phyloP scores from a whole-genome alignment of 352 stramenopile genomes.

The Phytophthora macrochlamydospora region DNA sequence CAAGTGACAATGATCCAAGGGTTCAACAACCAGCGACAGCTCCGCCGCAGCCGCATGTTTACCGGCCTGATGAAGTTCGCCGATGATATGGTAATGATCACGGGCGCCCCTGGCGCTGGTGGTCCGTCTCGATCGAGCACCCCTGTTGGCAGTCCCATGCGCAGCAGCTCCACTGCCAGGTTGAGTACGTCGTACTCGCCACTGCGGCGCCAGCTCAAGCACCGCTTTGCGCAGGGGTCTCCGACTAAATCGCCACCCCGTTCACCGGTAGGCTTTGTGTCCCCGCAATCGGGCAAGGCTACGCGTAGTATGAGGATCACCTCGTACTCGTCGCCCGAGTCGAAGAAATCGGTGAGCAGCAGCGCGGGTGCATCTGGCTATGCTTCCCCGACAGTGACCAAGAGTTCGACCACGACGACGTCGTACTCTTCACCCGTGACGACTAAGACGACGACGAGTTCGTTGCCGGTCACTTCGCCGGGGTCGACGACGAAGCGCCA shows the following conservation, averaged over 20 bases:
- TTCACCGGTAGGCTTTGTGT: conserved; percentile 19
- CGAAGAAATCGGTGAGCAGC: conserved; percentile 12
- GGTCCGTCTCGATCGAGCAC: conserved; percentile 28
- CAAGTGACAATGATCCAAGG: conserved; percentile 40
- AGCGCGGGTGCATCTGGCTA: conserved; percentile 4
- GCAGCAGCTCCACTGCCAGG: conserved; percentile 22
- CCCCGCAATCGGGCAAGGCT: conserved; percentile 15
- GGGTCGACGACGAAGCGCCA: conserved; percentile 26
- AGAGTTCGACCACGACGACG: conserved; percentile 17
- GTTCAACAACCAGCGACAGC: conserved; percentile 41
- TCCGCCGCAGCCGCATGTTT: conserved; percentile 39
- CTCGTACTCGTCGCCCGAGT: conserved; percentile 17
- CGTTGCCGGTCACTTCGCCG: background rate
- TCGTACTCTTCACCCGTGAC: conserved; percentile 13
- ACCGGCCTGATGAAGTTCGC: conserved; percentile 38
- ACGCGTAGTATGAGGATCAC: conserved; percentile 32
- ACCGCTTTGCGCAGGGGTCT: conserved; percentile 25
- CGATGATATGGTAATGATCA: conserved; percentile 38
- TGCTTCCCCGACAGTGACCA: conserved; percentile 7
- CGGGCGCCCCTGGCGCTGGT: conserved; percentile 30
- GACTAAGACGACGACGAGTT: conserved; percentile 6
- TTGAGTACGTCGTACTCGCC: conserved; percentile 36
- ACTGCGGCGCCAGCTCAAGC: conserved; percentile 29
- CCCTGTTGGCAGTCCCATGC: conserved; percentile 19
- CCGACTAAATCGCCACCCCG: conserved; percentile 17